A percentile compares a stretch with the other conserved stretches of the same genome.
phyloP scores from a whole-genome alignment of 768 basidiomycete genomes.

The Basidioascus undulatus region DNA sequence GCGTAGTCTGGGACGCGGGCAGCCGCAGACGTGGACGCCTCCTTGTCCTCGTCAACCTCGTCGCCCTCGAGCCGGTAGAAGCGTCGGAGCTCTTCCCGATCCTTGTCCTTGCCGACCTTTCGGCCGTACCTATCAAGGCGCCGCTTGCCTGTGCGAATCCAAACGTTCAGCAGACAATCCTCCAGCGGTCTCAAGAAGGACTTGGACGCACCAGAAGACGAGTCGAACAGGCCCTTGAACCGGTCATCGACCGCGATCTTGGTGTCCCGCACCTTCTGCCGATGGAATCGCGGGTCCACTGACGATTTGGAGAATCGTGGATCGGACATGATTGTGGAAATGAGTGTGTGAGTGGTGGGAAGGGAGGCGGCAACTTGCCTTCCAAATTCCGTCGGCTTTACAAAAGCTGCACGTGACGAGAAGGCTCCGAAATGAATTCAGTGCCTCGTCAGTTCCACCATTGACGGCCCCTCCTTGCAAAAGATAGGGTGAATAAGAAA shows the following conservation, averaged over 20 bases:
- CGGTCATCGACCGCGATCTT: slow-evolving; percentile 20
- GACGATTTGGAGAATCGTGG: neutral
- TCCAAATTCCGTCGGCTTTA: too few species aligned
- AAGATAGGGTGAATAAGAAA: too few species aligned
- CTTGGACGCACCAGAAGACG: too few species aligned
- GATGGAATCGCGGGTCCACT: slow-evolving; percentile 3
- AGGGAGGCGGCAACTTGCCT: too few species aligned
- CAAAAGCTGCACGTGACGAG: too few species aligned
- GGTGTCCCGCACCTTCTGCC: neutral
- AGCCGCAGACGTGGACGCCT: slow-evolving; percentile 11
- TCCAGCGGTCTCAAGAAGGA: too few species aligned
- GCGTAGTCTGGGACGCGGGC: slow-evolving; percentile 46
- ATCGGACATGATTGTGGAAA: too few species aligned
- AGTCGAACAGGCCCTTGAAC: slow-evolving; percentile 10
- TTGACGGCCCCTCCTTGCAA: too few species aligned
- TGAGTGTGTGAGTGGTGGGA: too few species aligned
- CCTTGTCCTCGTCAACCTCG: slow-evolving; percentile 21
- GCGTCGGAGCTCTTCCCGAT: slow-evolving; percentile 46
- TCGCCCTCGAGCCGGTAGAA: slow-evolving; percentile 46
- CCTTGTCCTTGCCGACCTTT: slow-evolving; percentile 36
- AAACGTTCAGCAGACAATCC: neutral
- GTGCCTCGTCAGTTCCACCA: too few species aligned
- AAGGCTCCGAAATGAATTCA: too few species aligned
- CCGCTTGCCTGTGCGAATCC: neutral
- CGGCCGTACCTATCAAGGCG: slow-evolving; percentile 82